Evolutionary conservation across 768 basidiomycete genomes (phyloP).

Genomic region (Pisolithus microcarpus): DNA sequence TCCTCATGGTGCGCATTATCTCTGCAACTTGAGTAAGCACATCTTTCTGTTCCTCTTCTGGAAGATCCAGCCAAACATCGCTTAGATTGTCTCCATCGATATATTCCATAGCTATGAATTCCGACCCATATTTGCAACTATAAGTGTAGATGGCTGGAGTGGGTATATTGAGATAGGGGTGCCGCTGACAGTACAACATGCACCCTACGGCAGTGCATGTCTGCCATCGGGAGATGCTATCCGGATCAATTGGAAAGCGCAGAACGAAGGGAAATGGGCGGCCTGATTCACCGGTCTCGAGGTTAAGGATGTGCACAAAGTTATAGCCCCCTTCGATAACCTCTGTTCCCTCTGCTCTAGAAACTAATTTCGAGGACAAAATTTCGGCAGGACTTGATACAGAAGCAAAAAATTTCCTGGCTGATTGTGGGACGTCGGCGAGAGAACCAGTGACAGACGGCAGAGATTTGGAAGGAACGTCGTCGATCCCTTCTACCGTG

Average conservation of each 20-base stretch:
- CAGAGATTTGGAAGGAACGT: too few species aligned
- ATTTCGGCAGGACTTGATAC: not conserved
- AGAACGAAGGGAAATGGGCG: not conserved
- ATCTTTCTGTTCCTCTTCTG: not conserved
- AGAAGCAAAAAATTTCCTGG: not conserved
- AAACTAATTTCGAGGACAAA: not conserved
- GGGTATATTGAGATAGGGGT: not conserved
- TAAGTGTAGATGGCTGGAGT: not conserved
- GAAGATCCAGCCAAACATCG: not conserved
- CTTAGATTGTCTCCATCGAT: not conserved
- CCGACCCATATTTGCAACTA: not conserved
- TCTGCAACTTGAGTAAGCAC: not conserved
- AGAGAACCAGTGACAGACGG: too few species aligned
- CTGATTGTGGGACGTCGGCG: too few species aligned
- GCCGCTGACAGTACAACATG: not conserved
- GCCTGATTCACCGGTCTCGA: not conserved
- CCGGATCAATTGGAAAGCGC: not conserved
- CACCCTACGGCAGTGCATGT: not conserved
- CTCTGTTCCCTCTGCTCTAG: not conserved
- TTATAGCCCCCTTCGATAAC: not conserved
- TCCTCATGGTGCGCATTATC: not conserved
- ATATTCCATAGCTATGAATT: not conserved
- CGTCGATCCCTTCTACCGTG: not conserved
- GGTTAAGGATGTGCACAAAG: not conserved
- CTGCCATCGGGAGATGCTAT: not conserved